A percentile compares a stretch with the other conserved stretches of the same genome.
Evolutionary conservation across 805 yeast species (phyloP).

Genomic region (Saccharomycopsis vini): DNA sequence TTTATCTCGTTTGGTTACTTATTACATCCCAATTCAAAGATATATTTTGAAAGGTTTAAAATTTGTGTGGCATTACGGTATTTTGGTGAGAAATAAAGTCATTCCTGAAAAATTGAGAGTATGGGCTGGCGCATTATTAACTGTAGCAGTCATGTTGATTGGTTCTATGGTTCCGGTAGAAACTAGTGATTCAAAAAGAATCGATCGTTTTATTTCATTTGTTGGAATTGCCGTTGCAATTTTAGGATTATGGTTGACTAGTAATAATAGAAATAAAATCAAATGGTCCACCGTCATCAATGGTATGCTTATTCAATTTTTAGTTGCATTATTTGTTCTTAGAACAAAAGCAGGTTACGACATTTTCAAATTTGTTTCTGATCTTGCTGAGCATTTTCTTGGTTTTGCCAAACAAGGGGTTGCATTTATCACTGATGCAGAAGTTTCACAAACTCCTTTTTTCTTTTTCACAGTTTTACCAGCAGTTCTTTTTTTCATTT

Average conservation of each 20-base stretch:
- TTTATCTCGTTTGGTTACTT: constrained; percentile 43
- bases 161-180: constrained; percentile 48
- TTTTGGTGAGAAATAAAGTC: constrained; percentile 25
- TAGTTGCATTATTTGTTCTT: constrained; percentile 51
- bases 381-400: constrained; percentile 46
- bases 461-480: constrained; percentile 54
- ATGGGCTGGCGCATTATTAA: constrained; percentile 35
- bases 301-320: constrained; percentile 51
- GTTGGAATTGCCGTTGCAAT: constrained; percentile 44
- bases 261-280: constrained; percentile 36
- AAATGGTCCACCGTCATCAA: constrained; percentile 53
- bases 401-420: constrained; percentile 53
- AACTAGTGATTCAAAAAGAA: constrained; percentile 35
- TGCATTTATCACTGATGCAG: constrained; percentile 42
- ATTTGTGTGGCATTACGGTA: constrained; percentile 8
- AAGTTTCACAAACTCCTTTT: constrained; percentile 33
- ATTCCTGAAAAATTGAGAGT: constrained; percentile 38
- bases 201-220: constrained; percentile 50
- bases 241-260: constrained; percentile 35
- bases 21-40: constrained; percentile 32
- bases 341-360: constrained; percentile 53
- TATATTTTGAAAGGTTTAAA: constrained; percentile 3
- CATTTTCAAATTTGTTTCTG: constrained; percentile 50
- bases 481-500: constrained; percentile 56
- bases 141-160: constrained; percentile 39